phyloP scores from a whole-genome alignment of 202 grass and related monocot species.

The Schoenoplectus tabernaemontani region DNA sequence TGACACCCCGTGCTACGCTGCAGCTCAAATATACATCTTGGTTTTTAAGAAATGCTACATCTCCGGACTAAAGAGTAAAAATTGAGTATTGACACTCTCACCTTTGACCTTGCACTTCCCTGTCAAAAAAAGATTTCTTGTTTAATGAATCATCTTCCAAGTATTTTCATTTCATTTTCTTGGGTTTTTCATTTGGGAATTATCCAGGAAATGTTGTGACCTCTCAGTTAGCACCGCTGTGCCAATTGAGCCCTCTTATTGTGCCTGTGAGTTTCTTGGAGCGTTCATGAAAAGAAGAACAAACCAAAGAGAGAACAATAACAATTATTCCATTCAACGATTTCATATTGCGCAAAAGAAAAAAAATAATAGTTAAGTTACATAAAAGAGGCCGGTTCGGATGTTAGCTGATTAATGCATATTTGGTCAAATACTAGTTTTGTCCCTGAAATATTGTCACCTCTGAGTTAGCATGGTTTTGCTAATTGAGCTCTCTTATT shows the following conservation, averaged over 20 bases:
- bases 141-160: neutral
- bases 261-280: neutral
- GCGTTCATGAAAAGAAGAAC: neutral
- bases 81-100: neutral
- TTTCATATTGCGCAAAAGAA: no score
- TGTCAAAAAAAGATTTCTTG: neutral
- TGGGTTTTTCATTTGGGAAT: neutral
- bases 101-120: neutral
- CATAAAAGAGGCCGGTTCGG: no score
- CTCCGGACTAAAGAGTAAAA: no score
- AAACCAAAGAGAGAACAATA: neutral
- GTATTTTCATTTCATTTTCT: neutral
- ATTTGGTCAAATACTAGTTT: no score
- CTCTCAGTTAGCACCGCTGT: neutral
- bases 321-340: neutral
- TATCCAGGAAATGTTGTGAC: neutral
- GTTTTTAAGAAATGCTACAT: no score
- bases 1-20: neutral
- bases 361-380: no score
- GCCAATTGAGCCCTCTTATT: neutral
- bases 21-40: neutral
- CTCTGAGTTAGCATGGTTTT: no score
- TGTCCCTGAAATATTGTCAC: no score
- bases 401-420: no score
- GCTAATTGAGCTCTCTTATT: no score